These are phyloP conservation scores for Amanita phalloides DNA, from an alignment of 768 basidiomycete genomes.

Conservation along the genomic window DNA sequence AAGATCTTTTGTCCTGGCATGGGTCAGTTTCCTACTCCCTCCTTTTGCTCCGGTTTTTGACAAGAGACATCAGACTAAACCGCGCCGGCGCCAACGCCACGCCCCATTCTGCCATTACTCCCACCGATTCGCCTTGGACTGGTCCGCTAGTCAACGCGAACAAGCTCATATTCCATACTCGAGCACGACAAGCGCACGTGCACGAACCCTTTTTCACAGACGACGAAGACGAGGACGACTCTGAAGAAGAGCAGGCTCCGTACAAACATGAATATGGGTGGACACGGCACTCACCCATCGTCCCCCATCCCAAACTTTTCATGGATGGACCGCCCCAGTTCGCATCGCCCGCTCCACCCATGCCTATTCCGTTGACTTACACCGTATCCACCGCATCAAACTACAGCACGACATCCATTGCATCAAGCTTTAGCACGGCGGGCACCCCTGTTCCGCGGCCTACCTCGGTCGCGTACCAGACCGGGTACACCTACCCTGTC, in stretches of 20 bases:
- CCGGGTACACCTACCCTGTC: constrained; percentile 17
- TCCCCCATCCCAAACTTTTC: constrained; percentile 7
- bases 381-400: background rate
- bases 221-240: constrained; percentile 12
- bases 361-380: background rate
- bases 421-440: background rate
- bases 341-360: background rate
- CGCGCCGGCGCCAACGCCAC: constrained; percentile 20
- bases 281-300: constrained; percentile 16
- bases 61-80: constrained; percentile 11
- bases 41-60: background rate
- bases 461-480: constrained; percentile 7
- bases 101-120: constrained; percentile 12
- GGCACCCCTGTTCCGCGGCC: background rate
- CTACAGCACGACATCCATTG: background rate
- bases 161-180: constrained; percentile 11
- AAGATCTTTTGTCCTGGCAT: constrained; percentile 27
- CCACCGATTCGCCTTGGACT: constrained; percentile 27
- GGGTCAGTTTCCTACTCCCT: constrained; percentile 20
- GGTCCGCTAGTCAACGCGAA: constrained; percentile 26
- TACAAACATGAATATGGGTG: constrained; percentile 10
- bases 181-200: background rate
- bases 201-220: constrained; percentile 2
- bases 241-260: constrained; percentile 19
- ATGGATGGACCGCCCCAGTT: background rate